phyloP scores from a whole-genome alignment of 352 stramenopile species.

The Phytophthora tentaculata region DNA sequence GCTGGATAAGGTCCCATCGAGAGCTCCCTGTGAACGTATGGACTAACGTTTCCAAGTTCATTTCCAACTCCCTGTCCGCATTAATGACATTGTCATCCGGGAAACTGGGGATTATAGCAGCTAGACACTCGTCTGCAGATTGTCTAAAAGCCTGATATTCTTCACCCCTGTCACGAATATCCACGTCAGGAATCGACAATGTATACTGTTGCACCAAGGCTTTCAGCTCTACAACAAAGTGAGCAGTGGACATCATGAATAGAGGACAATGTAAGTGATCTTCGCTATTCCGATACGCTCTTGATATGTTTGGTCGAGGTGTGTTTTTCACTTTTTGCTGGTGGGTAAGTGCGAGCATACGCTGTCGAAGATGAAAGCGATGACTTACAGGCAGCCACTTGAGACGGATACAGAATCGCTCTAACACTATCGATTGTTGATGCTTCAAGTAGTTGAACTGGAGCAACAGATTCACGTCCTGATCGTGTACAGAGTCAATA shows the following conservation, averaged over 20 bases:
- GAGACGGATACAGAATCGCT: slow-evolving; percentile 43
- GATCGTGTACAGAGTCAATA: slow-evolving; percentile 12
- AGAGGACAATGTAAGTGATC: slow-evolving; percentile 48
- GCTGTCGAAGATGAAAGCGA: slow-evolving; percentile 56
- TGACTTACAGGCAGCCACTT: slow-evolving; percentile 61
- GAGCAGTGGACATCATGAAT: slow-evolving; percentile 36
- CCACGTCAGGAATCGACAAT: slow-evolving; percentile 13
- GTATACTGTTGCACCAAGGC: slow-evolving; percentile 28
- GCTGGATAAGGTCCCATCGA: slow-evolving; percentile 40
- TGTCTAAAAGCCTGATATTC: slow-evolving; percentile 16
- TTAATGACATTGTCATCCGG: slow-evolving; percentile 14
- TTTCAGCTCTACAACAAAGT: slow-evolving; percentile 43
- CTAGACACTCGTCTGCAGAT: slow-evolving; percentile 14
- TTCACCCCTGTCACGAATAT: slow-evolving; percentile 3
- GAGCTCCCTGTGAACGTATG: slow-evolving; percentile 20
- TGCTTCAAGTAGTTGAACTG: slow-evolving; percentile 39
- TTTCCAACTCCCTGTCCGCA: slow-evolving; percentile 16
- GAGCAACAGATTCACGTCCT: slow-evolving; percentile 44
- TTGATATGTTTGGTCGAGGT: slow-evolving; percentile 7
- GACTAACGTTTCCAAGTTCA: slow-evolving; percentile 20
- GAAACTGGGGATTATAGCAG: slow-evolving; percentile 6
- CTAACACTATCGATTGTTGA: slow-evolving; percentile 32
- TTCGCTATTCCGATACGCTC: slow-evolving; percentile 7
- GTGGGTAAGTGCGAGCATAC: slow-evolving; percentile 54
- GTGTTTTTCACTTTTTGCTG: slow-evolving; percentile 42